Base-by-base conservation (phyloP, 352 stramenopile genomes). In the Globisporangium polare region DNA sequence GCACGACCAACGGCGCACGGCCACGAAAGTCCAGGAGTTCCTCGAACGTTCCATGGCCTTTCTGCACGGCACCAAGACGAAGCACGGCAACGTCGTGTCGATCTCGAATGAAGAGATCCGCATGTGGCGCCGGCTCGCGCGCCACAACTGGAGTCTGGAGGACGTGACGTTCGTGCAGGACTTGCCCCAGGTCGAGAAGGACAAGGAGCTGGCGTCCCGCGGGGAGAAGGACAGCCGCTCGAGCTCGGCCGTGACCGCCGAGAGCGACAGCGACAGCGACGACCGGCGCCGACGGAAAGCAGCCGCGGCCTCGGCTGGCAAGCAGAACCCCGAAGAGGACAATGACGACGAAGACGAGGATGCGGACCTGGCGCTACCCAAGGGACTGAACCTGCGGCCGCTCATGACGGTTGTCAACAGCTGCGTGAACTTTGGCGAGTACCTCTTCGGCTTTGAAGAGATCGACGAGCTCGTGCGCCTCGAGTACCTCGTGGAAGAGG, bases 41-140 rank as follows among this genome's bases (percentile, higher is more conserved):
- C 73, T 92, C 33, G 83, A 92, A 71, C 78, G 83, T 22, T 88
- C 77, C 2, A 80, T 92, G 71, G 78, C 75, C 5, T 92, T 82
- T 45, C 59, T 92, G 51, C 78, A 87, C 31, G 77, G 79, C 45
- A 88, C 80, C 33, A 73, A 73, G 2, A 89, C 80, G 9, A 85
- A 86, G 43, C 83, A 87, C 39, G 79, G 80, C 41, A 82, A 86
- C 49, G 81, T 90, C 29, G 78, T 88, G 24, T 85, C 72, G 45
- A 88, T 92, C 60, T 86, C 83, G 66, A 92, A 92, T 60, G 83
- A 86, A 63, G 83, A 92, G 67, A 92, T 92, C 62, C 77, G 77
- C 42, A 89, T 87, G 77, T 92, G 83, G 83, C 83, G 83, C 33
- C 78, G 83, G 2, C 68, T 92, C 45, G 81, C 79, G 17, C 58